Base-by-base conservation (phyloP, 2,329 filamentous ascomycete genomes). In the Fonsecaea pugnacius region DNA sequence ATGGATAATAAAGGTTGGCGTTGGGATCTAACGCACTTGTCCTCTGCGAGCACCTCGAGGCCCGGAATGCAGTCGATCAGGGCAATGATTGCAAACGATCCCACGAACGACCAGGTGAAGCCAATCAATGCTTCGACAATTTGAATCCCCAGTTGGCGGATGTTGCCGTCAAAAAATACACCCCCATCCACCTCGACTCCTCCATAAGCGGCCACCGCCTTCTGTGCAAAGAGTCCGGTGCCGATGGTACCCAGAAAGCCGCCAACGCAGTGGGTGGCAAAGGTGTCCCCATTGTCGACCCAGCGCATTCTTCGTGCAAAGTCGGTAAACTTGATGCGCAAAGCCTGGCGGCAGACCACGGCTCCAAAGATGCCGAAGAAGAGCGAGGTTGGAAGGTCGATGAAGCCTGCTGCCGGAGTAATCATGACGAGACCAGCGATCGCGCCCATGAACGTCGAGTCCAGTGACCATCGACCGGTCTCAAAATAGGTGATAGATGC, bases 221-320 rank as follows among this genome's bases (percentile, higher is more conserved):
- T 82, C 48, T 76, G 74, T 2, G 82, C 83, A 71, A 84, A 84
- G 18, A 83, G 73, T 0, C 83, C 82, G 0, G 82, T 84, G 3
- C 77, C 76, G 12, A 84, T 78, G 0, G 83, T 85, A 0, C 80
- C 82, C 0, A 82, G 71, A 5, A 84, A 74, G 0, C 83, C 83
- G 18, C 82, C 82, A 10, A 84, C 73, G 67, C 82, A 84, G 64
- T 84, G 82, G 3, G 82, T 84, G 4, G 83, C 83, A 69, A 84
- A 84, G 0, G 82, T 84, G 70, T 85, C 83, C 1, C 82, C 83
- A 65, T 84, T 83, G 66, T 84, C 83, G 0, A 85, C 82, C 83
- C 82, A 85, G 36, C 78, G 74, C 73, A 77, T 78, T 2, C 75
- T 72, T n/a, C 75, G 72, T 5, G 83, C 82, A 33, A 78, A 73